Conservation (phyloP, 192 early-diverging fungal genomes). For the Coemansia sp. region DNA sequence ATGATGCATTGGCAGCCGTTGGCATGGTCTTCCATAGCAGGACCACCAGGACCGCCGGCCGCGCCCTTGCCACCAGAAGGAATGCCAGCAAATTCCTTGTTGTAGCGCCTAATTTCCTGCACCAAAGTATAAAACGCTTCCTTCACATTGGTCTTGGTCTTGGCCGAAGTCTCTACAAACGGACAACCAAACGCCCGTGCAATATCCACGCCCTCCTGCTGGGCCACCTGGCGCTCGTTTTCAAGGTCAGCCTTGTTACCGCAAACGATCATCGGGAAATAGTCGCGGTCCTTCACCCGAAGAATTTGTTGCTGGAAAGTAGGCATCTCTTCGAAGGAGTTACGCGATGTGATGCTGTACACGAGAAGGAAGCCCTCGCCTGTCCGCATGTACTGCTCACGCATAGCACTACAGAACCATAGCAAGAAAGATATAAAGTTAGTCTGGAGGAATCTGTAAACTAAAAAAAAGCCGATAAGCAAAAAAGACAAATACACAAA, state of each 20-base stretch:
- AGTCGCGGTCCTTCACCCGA: slow-evolving; percentile 93
- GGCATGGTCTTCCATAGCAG: slow-evolving; percentile 32
- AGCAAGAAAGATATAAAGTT: too few species aligned
- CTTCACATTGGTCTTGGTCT: slow-evolving; percentile 87
- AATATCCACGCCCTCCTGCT: slow-evolving; percentile 78
- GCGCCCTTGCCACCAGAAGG: slow-evolving; percentile 27
- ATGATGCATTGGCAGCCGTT: slow-evolving; percentile 64
- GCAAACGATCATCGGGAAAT: slow-evolving; percentile 86
- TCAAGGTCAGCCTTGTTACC: slow-evolving; percentile 93
- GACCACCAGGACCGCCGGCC: slow-evolving; percentile 10
- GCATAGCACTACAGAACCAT: slow-evolving; percentile 63
- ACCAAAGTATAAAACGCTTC: slow-evolving; percentile 88
- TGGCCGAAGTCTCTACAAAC: slow-evolving; percentile 89
- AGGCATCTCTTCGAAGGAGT: slow-evolving; percentile 89
- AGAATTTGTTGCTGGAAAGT: slow-evolving; percentile 91
- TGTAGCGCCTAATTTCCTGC: slow-evolving; percentile 78
- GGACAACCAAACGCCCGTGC: slow-evolving; percentile 73
- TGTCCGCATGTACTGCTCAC: slow-evolving; percentile 96
- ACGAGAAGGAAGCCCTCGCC: slow-evolving; percentile 95
- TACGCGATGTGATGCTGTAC: slow-evolving; percentile 88
- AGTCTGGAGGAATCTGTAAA: too few species aligned
- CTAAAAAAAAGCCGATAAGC: too few species aligned
- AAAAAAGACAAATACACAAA: slow-evolving; percentile 1
- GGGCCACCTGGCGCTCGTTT: slow-evolving; percentile 78
- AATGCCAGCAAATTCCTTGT: slow-evolving; percentile 64